Base-by-base conservation (phyloP, 306 rosid genomes). In the Potentilla sterilis region DNA sequence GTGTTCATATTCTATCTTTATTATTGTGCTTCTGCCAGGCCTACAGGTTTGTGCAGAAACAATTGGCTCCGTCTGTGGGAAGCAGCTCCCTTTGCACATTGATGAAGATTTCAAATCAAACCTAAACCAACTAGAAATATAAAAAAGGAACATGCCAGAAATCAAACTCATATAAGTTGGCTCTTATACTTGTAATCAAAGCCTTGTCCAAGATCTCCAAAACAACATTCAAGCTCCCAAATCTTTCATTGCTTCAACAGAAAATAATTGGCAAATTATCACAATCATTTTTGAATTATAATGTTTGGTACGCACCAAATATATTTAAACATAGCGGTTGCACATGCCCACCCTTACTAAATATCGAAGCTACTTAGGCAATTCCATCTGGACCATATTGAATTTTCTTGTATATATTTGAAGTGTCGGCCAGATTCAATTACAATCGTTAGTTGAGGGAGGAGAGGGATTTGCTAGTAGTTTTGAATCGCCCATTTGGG, bases 51-150 rank as follows among this genome's bases (percentile, higher is more conserved):
- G n/a, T n/a, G n/a, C n/a, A n/a, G n/a, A n/a, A n/a, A n/a, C n/a
- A n/a, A n/a, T n/a, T n/a, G n/a, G n/a, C n/a, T n/a, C n/a, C n/a
- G n/a, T n/a, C n/a, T n/a, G n/a, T n/a, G n/a, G n/a, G n/a, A n/a
- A n/a, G n/a, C n/a, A n/a, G n/a, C n/a, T n/a, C 44, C 13, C 43
- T 32, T 47, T 15, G 61, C 59, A 47, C 44, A 32, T 47, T 70
- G 15, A 32, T 48, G 70, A 70, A 70, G 34, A 73, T 58, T 28
- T 73, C 68, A 57, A 59, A 58, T 42, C 68, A 9, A 58, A 58
- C 40, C 67, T 14, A 9, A 69, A 57, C 77, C 32, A 43, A 59
- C 58, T 10, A 28, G 21, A 51, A 14, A 14, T 44, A 43, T 28
- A 28, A 21, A 48, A 16, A 22, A 28, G 28, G 11, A 43, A 59